Base-by-base conservation (phyloP, 1,139 yeast genomes). In the Debaryomyces coudertii region DNA sequence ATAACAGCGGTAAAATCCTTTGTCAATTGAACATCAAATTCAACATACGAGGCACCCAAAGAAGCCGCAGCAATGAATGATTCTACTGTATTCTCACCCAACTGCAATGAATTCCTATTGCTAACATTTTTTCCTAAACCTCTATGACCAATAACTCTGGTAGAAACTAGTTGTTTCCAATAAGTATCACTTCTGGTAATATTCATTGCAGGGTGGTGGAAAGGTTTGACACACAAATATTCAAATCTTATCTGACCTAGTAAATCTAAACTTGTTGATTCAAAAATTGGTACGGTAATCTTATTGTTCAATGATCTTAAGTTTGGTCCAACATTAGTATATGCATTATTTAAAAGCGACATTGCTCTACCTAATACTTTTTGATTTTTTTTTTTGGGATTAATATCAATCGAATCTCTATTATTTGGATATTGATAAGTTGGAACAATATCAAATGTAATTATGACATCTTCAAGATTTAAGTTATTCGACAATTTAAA, bases 51-150 rank as follows among this genome's bases (percentile, higher is more conserved):
- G 1, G 93, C 93, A 31, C 99, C 99, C 54, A 93, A 72, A 4
- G 96, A 90, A 0, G 98, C 97, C 0, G 99, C 99, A 8, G 97
- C 96, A 61, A 93, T 88, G 56, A 93, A 93, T 1, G 96, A 88
- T 61, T 92, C 97, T 29, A 93, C 87, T 0, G 99, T 93, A 61
- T 93, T 93, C 61, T 93, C 99, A 36, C 99, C 99, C 50, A 93
- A 74, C 67, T 93, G 99, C 60, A 93, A 76, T 5, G 96, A 87
- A 53, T 82, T 84, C 44, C 85, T 79, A 41, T 80, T 78, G 51
- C 82, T 79, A 36, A 74, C 72, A 66, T 93, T 93, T 70, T 90
- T 92, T 53, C 99, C 99, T 54, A 90, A 73, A 6, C 99, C 99
- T 59, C 99, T 82, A 62, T 93, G 99, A 1, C 99, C 99, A 68